These are phyloP conservation scores for Moringa oleifera DNA, from an alignment of 345 rosid species.

Conservation along the genomic window DNA sequence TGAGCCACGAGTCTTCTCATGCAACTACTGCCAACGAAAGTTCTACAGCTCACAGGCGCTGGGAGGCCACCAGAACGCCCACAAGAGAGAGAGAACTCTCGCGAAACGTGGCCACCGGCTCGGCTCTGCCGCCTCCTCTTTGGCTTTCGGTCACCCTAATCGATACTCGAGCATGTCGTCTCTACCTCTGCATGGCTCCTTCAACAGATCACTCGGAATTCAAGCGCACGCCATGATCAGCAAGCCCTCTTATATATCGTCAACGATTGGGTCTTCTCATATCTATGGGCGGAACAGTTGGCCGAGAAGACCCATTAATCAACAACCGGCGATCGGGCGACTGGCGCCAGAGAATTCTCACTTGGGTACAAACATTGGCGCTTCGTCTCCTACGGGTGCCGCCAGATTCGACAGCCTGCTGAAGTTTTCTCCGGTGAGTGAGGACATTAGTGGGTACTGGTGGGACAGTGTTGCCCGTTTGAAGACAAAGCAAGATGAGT, in stretches of 20 bases:
- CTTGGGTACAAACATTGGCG: too few relatives aligned
- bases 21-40: constrained; percentile 89
- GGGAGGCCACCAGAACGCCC: constrained; percentile 97
- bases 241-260: constrained; percentile 35
- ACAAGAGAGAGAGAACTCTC: constrained; percentile 80
- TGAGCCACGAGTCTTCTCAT: constrained; percentile 66
- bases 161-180: constrained; percentile 63
- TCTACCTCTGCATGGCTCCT: constrained; percentile 68
- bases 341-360: too few relatives aligned
- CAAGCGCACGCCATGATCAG: constrained; percentile 67
- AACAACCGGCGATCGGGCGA: constrained; percentile 41
- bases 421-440: constrained; percentile 30
- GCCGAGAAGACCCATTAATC: too few relatives aligned
- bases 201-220: constrained; percentile 52
- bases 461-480: constrained; percentile 39
- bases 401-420: constrained; percentile 32
- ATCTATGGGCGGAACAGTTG: too few relatives aligned
- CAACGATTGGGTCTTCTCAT: too few relatives aligned
- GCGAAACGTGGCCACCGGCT: constrained; percentile 65
- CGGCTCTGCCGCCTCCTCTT: constrained; percentile 27
- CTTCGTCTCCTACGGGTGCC: too few relatives aligned
- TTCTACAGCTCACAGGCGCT: constrained; percentile 95
- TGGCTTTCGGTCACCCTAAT: constrained; percentile 29
- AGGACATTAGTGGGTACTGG: constrained; percentile 31
- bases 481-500: constrained; percentile 51